Evolutionary conservation across 2,329 filamentous ascomycete species (phyloP), one percentile per base, ranked within the genome.

Genomic region (Claviceps paspali): DNA sequence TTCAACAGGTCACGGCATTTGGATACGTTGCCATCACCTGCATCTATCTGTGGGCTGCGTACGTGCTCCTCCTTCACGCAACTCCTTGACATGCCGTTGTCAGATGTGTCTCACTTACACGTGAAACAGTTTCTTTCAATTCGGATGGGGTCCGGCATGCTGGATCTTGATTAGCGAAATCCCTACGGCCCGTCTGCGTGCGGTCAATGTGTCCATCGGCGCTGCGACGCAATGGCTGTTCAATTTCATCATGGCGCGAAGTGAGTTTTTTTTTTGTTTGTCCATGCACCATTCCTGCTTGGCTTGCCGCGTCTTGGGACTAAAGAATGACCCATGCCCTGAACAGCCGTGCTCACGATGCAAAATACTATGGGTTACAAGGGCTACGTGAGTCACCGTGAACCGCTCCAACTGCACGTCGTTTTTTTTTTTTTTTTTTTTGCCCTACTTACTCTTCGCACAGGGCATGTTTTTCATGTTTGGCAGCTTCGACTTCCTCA

Each of bases 121-220:
- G 9, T 24, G 14, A 5, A 19, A 39, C 21, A 57, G 53, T 11
- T 72, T 76, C 54, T 83, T 81, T 62, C 74, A 80, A 46, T 74
- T 76, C 41, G 73, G 73, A 9, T 82, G 79, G 79, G 79, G 79
- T 0, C 76, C 76, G 0, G 74, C 74, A 23, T 80, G 75, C 59
- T 83, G 79, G 78, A 80, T 82, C 49, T 75, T 82, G 48, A 70
- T 80, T 3, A 56, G 52, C 19, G 79, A 84, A 55, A 82, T 83
- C 40, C 77, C 78, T 0, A 76, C 75, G 6, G 74, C 76, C 0
- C 64, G 79, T 24, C 62, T 83, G 6, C 63, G 79, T 38, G 73
- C 72, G 14, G 59, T 79, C 45, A 82, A 82, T 48, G 78, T 83
- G 6, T 69, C 77, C 2, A 63, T 83, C 33, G 78, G 69, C 0